Evolutionary conservation across 768 basidiomycete species (phyloP), one percentile per base, ranked within the genome.

Genomic region (button mushroom (Agaricus bisporus)): DNA sequence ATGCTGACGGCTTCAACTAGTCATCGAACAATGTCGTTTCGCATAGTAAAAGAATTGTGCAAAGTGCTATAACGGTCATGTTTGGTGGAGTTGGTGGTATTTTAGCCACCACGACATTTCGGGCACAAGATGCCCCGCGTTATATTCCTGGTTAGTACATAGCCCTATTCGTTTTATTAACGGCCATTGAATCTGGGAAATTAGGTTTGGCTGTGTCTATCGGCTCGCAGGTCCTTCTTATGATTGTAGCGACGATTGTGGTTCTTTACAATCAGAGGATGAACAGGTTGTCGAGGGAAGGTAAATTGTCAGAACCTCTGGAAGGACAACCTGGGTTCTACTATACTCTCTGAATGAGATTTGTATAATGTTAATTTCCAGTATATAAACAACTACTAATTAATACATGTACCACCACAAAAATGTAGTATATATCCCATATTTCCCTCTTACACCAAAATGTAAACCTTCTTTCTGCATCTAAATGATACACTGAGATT

Each of bases 11-110:
- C 8, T 32, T n/a, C 39, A 17, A 17, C 17, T 48, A 74, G 70
- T 64, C 66, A 41, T 67, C 73, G 5, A 77, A 77, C 56, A 79
- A 79, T 56, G 75, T 77, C 5, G 74, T 75, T 9, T 73, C 74
- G 12, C 75, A 77, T 49, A 74, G 73, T 49, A 77, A 76, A 64
- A 67, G 65, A 52, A 68, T 66, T 20, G 67, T 71, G 18, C 64
- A 66, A 51, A 72, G 68, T 41, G 75, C 75, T 2, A 46, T 77
- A 41, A 73, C 70, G 8, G 67, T 75, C 17, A 67, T 70, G 9
- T 63, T 75, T 51, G 74, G 71, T 12, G 72, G 72, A 6, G 58
- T 77, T 29, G 75, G 74, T 7, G 76, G 74, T 9, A 71, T 77
- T 44, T 59, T 76, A 14, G 75, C 73, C 14, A 72, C 70, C 26